phyloP scores from a whole-genome alignment of 345 rosid genomes.

The Durio zibethinus region DNA sequence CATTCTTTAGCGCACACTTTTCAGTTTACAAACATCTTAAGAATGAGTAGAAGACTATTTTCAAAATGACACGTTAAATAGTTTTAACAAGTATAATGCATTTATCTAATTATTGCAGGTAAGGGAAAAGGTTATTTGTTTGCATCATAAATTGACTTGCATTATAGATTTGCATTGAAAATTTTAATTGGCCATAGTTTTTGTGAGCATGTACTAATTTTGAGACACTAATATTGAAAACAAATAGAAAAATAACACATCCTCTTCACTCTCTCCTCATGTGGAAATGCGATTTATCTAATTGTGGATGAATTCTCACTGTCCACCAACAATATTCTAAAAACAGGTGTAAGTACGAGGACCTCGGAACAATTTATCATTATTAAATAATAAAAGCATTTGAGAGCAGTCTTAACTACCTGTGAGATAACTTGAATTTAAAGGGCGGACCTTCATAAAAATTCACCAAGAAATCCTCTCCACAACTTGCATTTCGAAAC shows the following conservation, averaged over 20 bases:
- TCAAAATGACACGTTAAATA: neutral
- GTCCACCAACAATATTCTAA: no score
- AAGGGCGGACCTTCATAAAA: slow-evolving; percentile 96
- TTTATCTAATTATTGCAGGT: neutral
- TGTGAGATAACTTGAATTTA: slow-evolving; percentile 85
- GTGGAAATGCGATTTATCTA: no score
- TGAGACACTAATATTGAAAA: no score
- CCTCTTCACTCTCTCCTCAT: no score
- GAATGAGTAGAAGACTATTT: neutral
- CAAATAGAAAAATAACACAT: no score
- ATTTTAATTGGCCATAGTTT: neutral
- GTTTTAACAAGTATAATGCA: neutral
- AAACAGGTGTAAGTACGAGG: no score
- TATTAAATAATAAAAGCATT: neutral
- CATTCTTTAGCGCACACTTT: neutral
- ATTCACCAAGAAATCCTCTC: slow-evolving; percentile 91
- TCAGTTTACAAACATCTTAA: neutral
- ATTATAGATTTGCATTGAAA: no score
- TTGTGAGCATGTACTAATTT: no score
- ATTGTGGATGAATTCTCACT: no score
- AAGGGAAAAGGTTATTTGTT: neutral
- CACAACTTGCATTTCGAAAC: slow-evolving; percentile 81
- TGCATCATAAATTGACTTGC: neutral
- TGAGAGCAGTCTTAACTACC: slow-evolving; percentile 33
- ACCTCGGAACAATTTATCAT: no score